A percentile compares a stretch with the other conserved stretches of the same genome.
Conservation (phyloP, 148 eudicot genomes). For the Diospyros lotus region DNA sequence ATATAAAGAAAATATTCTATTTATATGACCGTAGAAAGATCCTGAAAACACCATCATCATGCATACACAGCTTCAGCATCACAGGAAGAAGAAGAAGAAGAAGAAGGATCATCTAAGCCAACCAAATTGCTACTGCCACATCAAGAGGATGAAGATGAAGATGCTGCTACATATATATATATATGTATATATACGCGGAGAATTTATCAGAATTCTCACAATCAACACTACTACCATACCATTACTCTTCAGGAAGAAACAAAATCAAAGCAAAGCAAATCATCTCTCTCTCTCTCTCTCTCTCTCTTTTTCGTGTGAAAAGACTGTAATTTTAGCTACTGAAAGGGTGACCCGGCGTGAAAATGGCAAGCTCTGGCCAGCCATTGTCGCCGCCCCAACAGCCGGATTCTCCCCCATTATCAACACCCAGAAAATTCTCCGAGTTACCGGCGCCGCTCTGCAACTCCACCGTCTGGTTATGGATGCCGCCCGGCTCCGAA, state of each 20-base stretch:
- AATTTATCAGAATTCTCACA: too few species aligned
- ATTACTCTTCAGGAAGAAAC: neutral
- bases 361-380: slow-evolving; percentile 68
- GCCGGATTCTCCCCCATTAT: slow-evolving; percentile 23
- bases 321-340: slow-evolving; percentile 11
- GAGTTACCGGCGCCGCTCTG: slow-evolving; percentile 12
- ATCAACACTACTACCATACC: neutral
- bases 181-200: too few species aligned
- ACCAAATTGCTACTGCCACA: too few species aligned
- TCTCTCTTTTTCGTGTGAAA: neutral
- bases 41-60: too few species aligned
- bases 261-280: neutral
- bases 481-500: slow-evolving; percentile 18
- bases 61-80: too few species aligned
- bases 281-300: neutral
- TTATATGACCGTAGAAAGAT: too few species aligned
- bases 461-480: slow-evolving; percentile 10
- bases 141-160: too few species aligned
- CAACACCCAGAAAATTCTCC: slow-evolving; percentile 29
- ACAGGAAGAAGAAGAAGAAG: too few species aligned
- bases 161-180: too few species aligned
- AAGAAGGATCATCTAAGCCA: too few species aligned
- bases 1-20: too few species aligned
- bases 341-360: slow-evolving; percentile 55
- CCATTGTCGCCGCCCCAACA: slow-evolving; percentile 43